Evolutionary conservation across 176 grass and related monocot species (phyloP), one percentile per base, ranked within the genome.

Genomic region (Calamus simplicifolius): DNA sequence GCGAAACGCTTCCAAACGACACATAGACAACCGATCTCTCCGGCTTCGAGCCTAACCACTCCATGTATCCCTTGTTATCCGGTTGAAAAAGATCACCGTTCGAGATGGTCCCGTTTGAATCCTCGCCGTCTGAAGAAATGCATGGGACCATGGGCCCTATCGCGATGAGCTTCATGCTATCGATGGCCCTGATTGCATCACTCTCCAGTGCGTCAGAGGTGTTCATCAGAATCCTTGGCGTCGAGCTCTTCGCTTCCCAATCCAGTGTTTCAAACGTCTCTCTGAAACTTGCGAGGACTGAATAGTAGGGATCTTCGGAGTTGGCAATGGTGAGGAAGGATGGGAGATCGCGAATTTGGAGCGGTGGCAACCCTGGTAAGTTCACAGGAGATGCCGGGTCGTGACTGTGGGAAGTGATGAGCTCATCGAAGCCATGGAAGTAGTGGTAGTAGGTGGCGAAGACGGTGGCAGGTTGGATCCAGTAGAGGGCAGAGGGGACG

Each of bases 1-100:
- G 2, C 49, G 73, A 56, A 25, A 89, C 3, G 90, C 85, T 95
- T 14, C 90, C 90, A 59, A 89, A 89, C 1, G 90, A 90, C 77
- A 90, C 84, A 64, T 90, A 90, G 7, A 83, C 62, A 2, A 89
- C 85, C 50, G 76, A 89, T 18, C 69, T 65, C 8, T 55, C 58
- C 29, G 61, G 73, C 60, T 66, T 61, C 18, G 54, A 19, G 23
- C 82, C 60, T 28, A 95, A 75, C 89, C 89, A 95, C 49, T 95
- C 57, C n/a, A 85, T 56, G 73, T 86, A 80, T 0, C 52, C 49
- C 48, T 72, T 69, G 14, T 58, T 61, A 68, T 89, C 79, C 6
- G 16, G 27, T 14, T 18, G 57, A 79, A 89, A 83, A n/a, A 89
- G 65, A 63, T 95, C 78, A 10, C 35, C 35, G 50, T 78, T 75